Percentiles rank a stretch among this genome's conserved stretches.
Evolutionary conservation across 441 rosid genomes (phyloP).

Genomic region (Sinapis alba): DNA sequence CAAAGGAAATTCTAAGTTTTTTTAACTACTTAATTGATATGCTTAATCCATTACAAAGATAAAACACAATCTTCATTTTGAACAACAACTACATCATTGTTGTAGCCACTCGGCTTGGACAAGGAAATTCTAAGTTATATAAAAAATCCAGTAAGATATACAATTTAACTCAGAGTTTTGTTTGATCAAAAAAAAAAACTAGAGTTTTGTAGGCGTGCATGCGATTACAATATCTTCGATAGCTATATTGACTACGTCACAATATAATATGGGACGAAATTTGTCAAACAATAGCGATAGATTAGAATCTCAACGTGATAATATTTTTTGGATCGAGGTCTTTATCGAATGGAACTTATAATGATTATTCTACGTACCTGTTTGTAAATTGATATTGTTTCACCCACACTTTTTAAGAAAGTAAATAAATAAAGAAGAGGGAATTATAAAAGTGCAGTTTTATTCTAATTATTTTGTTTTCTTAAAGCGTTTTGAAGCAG

Average conservation of each 20-base stretch:
- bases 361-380: constrained; percentile 61
- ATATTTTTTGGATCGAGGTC: constrained; percentile 45
- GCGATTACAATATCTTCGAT: too few species aligned
- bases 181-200: too few species aligned
- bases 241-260: too few species aligned
- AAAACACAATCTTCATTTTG: not conserved
- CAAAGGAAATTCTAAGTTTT: not conserved
- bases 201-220: too few species aligned
- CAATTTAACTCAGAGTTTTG: too few species aligned
- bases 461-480: constrained; percentile 68
- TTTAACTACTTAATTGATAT: not conserved
- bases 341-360: constrained; percentile 58
- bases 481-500: constrained; percentile 62
- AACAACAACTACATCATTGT: not conserved
- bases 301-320: constrained; percentile 26
- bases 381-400: constrained; percentile 83
- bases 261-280: constrained; percentile 18
- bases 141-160: not conserved
- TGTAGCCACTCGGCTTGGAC: not conserved
- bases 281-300: not conserved
- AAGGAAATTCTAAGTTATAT: not conserved
- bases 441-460: constrained; percentile 42
- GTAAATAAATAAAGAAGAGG: constrained; percentile 43
- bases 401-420: constrained; percentile 43
- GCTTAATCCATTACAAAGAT: not conserved